These are phyloP conservation scores for Phytophthora megakarya DNA, from an alignment of 352 stramenopile genomes.

Conservation along the genomic window DNA sequence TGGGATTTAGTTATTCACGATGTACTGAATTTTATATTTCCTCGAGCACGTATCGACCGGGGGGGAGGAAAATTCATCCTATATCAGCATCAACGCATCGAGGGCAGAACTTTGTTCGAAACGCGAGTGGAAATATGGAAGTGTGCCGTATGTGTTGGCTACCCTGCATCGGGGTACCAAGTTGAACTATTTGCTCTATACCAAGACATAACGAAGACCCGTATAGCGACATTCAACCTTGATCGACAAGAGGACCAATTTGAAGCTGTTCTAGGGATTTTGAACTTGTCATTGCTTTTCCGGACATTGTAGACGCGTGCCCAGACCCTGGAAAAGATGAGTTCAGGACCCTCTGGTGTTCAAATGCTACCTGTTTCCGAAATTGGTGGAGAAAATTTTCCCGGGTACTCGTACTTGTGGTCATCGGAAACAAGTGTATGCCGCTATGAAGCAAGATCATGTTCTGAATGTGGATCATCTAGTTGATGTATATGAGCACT, in stretches of 20 bases:
- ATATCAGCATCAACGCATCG: constrained; percentile 12
- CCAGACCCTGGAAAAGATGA: constrained; percentile 12
- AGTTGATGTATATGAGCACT: neutral
- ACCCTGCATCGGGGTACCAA: constrained; percentile 23
- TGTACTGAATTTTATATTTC: constrained; percentile 17
- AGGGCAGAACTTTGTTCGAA: constrained; percentile 13
- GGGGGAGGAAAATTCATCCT: constrained; percentile 15
- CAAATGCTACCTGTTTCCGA: constrained; percentile 13
- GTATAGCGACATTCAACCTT: constrained; percentile 21
- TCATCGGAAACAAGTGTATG: constrained; percentile 7
- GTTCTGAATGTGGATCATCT: constrained; percentile 27
- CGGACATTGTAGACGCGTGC: constrained; percentile 20
- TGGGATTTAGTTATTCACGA: constrained; percentile 21
- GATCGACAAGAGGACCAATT: constrained; percentile 5
- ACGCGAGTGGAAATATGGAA: constrained; percentile 18
- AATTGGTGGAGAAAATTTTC: constrained; percentile 19
- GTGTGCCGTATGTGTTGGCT: constrained; percentile 24
- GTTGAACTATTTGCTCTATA: constrained; percentile 16
- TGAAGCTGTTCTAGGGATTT: constrained; percentile 13
- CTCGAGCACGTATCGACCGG: constrained; percentile 13
- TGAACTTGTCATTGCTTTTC: constrained; percentile 28
- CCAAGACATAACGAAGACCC: constrained; percentile 1
- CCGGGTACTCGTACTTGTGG: constrained; percentile 8
- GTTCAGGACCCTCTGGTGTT: constrained; percentile 7
- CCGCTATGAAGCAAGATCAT: constrained; percentile 3